These are phyloP conservation scores for Juncus inflexus DNA, from an alignment of 176 grass and related monocot species.

Conservation along the genomic window DNA sequence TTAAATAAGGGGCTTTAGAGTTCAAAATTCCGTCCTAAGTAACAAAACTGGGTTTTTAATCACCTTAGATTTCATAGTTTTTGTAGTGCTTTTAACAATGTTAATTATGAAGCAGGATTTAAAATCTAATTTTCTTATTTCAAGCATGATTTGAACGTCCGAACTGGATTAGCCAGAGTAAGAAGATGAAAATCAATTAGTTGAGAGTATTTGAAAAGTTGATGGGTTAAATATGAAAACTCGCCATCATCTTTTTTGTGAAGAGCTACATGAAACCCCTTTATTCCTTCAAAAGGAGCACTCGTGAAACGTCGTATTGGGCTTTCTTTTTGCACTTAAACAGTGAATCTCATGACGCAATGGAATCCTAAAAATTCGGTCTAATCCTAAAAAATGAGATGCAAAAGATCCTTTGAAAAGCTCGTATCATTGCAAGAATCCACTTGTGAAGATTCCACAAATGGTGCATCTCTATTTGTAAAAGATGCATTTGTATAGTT, in stretches of 20 bases:
- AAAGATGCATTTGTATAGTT: slow-evolving; percentile 29
- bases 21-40: no score
- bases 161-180: no score
- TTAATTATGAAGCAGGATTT: no score
- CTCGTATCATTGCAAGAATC: slow-evolving; percentile 27
- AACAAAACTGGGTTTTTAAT: no score
- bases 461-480: slow-evolving; percentile 18
- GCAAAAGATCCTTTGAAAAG: slow-evolving; percentile 25
- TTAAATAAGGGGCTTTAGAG: no score
- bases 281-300: slow-evolving; percentile 32
- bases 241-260: neutral
- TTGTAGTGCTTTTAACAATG: no score
- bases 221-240: no score
- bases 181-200: no score
- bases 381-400: slow-evolving; percentile 12
- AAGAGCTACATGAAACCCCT: slow-evolving; percentile 20
- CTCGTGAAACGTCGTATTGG: slow-evolving; percentile 20
- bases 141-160: no score
- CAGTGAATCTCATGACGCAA: slow-evolving; percentile 6
- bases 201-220: no score
- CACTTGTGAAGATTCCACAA: slow-evolving; percentile 31
- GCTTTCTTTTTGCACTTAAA: slow-evolving; percentile 11
- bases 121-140: no score
- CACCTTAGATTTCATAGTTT: no score
- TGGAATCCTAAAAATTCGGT: slow-evolving; percentile 17